Evolutionary conservation across 495 filamentous ascomycete species (phyloP), one percentile per base, ranked within the genome.

Genomic region (Trichoderma reesei): DNA sequence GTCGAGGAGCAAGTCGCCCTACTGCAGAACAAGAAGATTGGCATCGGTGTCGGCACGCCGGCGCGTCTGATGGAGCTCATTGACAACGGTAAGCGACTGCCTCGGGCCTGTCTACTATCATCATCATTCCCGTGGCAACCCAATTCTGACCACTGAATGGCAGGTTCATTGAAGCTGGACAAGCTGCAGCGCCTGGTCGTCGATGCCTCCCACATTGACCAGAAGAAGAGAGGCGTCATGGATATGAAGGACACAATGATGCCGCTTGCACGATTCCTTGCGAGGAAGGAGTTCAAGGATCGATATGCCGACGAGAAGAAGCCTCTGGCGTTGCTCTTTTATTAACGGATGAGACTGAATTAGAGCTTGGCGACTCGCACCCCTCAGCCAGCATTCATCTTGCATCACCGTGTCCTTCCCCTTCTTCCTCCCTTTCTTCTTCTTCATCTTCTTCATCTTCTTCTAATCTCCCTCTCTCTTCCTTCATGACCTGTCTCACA

Each of bases 161-260:
- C 41, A 93, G 91, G 86, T 41, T 83, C 85, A 14, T 74, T 98
- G 59, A 86, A 84, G 37, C 64, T 88, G 44, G 80, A 83, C 34
- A 81, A 86, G 39, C 75, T 98, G 41, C 80, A 92, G 72, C 83
- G 89, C 64, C 85, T 98, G 46, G 83, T 97, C 11, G 81, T 98
- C 63, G 95, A 98, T 72, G 88, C 87, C 41, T 96, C 91, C 2
- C 85, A 93, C 68, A 86, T 96, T 66, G 91, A 98, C 72, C 84
- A 88, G 71, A 98, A 98, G 79, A 91, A 95, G 76, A 82, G 92
- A 56, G 89, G 90, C 5, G 86, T 98, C 62, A 85, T 95, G 68
- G 95, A 98, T 66, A 96, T 96, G 89, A 88, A 86, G 68, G 94
- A 98, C 63, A 91, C 88, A 3, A 86, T 89, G 74, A 73, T 89